Base-by-base conservation (phyloP, 345 rosid species). In the Lepidium africanum region DNA sequence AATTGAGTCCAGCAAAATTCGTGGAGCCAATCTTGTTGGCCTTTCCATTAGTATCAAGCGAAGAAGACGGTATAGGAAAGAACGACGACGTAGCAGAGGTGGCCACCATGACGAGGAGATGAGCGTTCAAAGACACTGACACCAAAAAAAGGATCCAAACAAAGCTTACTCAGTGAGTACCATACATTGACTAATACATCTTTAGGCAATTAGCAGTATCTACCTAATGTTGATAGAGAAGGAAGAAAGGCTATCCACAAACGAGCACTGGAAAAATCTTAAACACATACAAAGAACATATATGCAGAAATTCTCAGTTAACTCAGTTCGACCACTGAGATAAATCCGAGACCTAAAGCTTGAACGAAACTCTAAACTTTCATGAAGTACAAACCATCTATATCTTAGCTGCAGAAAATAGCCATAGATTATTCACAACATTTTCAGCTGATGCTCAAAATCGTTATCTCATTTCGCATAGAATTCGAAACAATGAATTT, bases 61-160 rank as follows among this genome's bases (percentile, higher is more conserved):
- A 78, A 0, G 83, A 51, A 36, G 87, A 78, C 51, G 89, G 76
- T 59, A 84, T 82, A 0, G 86, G 80, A 71, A 89, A 87, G 76
- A 91, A 85, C 0, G 96, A 79, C 5, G 91, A 81, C 36, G 96
- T 65, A 64, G 97, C 93, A 70, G 91, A 81, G 21, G 84, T 67
- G 21, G 95, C 90, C 77, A 81, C 96, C 97, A 91, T 92, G 75
- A 57, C 78, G 76, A 51, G 33, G 30, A 48, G 59, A 63, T 27
- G 27, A 65, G 33, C 49, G 27, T 37, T 72, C 46, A 58, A 33
- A 73, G 72, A 50, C 66, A 58, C 77, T 73, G 47, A 9, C 36
- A 50, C 30, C 51, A 30, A 39, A 36, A 21, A 25, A 40, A 16
- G 6, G 36, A 10, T 9, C 37, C 3, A 16, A 15, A 40, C 7